Base-by-base conservation (phyloP, 192 early-diverging fungal species). In the Physocladia obscura region DNA sequence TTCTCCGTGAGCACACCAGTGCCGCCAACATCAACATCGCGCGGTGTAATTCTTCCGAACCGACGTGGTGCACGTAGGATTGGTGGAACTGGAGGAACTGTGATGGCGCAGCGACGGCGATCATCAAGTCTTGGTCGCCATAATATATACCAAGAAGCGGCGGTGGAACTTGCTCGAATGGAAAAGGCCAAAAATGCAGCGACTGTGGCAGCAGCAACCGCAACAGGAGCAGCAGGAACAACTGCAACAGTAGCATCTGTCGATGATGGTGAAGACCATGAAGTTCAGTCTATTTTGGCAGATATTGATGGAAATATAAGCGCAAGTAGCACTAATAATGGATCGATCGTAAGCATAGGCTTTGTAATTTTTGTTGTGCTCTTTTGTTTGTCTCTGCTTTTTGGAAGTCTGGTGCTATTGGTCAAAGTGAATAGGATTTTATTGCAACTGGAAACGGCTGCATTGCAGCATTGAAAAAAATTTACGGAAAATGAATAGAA, bases 311-410 rank as follows among this genome's bases (percentile, higher is more conserved):
- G 15, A 47, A 13, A 47, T 47, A 47, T 13, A 13, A 21, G 44
- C 44, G 13, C 11, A 11, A 47, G n/a, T 13, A 13, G 44, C 44
- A 54, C 15, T 54, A 54, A 5, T 54, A 26, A 6, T 13, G 11
- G 13, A 8, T n/a, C 5, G 11, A 8, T 22, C 13, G 24, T 15
- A 15, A 54, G 26, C 17, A 3, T 47, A 8, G 39, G 38, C 15
- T 37, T 62, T 6, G 30, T 26, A 17, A 17, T 59, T 29, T 11
- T 59, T 15, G 5, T 62, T 37, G 60, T 62, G 19, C 21, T 62
- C 24, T 62, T 62, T 62, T 62, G 60, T 26, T 62, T 62, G 26
- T 17, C 15, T 5, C 39, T 62, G 13, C 29, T 62, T 37, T 13
- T n/a, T 6, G 35, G 38, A 19, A 62, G 60, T 62, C 29, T 62